A percentile compares a stretch with the other conserved stretches of the same genome.
Conservation (phyloP, 1,139 yeast genomes). For the Candida tunisiensis region DNA sequence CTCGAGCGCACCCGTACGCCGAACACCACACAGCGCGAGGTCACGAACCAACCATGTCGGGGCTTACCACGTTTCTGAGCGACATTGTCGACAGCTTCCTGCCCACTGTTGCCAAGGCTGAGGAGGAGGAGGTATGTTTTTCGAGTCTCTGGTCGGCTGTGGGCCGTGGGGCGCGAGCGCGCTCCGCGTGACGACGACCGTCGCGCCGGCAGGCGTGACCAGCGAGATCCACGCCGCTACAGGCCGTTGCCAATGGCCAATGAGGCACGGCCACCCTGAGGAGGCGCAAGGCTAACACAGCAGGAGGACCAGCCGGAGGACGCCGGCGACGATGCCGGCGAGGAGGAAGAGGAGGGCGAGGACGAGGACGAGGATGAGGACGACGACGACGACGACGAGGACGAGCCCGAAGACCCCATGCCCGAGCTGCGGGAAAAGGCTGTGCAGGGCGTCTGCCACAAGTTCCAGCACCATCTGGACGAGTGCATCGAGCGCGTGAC, state of each 20-base stretch:
- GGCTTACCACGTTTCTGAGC: conserved; percentile 32
- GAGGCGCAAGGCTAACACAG: no score
- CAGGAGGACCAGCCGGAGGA: conserved; percentile 7
- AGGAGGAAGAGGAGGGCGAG: conserved; percentile 21
- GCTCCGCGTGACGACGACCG: conserved; percentile 7
- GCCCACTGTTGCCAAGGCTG: conserved; percentile 79
- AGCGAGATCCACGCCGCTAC: no score
- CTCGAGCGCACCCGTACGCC: no score
- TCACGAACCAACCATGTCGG: conserved; percentile 26
- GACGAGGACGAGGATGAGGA: conserved; percentile 26
- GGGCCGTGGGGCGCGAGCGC: no score
- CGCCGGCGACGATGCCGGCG: conserved; percentile 12
- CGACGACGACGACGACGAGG: conserved; percentile 27
- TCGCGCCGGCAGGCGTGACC: conserved; percentile 15
- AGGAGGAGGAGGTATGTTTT: conserved; percentile 45
- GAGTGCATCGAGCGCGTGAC: conserved; percentile 94
- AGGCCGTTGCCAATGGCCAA: no score
- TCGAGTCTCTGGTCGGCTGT: no score
- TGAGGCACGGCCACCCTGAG: no score
- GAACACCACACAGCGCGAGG: no score
- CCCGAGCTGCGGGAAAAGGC: conserved; percentile 32
- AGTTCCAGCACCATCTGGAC: conserved; percentile 73
- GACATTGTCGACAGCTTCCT: conserved; percentile 70
- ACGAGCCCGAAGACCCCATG: conserved; percentile 25
- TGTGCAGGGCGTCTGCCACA: conserved; percentile 51